Conservation (phyloP, 208 protist genomes). For the Polymyxa betae region DNA sequence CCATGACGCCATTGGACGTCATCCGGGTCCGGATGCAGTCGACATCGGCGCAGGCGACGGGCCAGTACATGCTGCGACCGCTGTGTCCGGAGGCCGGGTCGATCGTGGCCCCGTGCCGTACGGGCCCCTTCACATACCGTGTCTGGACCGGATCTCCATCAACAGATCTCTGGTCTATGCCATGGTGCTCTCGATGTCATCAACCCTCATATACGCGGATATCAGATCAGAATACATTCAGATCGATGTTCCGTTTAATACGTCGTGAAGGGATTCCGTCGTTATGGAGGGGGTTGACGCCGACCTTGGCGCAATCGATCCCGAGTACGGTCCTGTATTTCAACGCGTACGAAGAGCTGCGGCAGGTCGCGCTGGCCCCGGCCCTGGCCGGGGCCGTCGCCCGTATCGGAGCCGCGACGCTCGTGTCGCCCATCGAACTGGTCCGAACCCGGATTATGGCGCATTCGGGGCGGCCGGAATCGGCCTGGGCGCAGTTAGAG, state of each 20-base stretch:
- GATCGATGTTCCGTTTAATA: background rate
- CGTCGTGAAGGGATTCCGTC: slow-evolving; percentile 1
- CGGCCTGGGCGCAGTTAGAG: background rate
- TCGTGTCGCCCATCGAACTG: slow-evolving; percentile 59
- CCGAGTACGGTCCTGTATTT: slow-evolving; percentile 60
- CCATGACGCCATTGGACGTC: slow-evolving; percentile 44
- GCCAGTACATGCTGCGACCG: background rate
- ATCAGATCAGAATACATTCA: background rate
- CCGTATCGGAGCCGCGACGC: background rate
- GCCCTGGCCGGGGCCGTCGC: slow-evolving; percentile 29
- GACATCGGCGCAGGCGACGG: background rate
- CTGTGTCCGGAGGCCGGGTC: background rate
- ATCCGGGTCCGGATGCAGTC: slow-evolving; percentile 24
- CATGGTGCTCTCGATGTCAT: background rate
- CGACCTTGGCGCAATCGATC: slow-evolving; percentile 46
- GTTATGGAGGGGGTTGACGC: slow-evolving; percentile 40
- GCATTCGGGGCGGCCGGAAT: background rate
- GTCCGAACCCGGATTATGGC: slow-evolving; percentile 55
- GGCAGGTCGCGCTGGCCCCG: background rate
- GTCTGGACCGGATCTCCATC: background rate
- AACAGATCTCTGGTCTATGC: background rate
- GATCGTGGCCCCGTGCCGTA: background rate
- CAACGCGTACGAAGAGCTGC: slow-evolving; percentile 52
- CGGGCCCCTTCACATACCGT: background rate
- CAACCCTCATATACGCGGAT: background rate